Conservation (phyloP, 331 rosid genomes). For the Phaseolus coccineus region DNA sequence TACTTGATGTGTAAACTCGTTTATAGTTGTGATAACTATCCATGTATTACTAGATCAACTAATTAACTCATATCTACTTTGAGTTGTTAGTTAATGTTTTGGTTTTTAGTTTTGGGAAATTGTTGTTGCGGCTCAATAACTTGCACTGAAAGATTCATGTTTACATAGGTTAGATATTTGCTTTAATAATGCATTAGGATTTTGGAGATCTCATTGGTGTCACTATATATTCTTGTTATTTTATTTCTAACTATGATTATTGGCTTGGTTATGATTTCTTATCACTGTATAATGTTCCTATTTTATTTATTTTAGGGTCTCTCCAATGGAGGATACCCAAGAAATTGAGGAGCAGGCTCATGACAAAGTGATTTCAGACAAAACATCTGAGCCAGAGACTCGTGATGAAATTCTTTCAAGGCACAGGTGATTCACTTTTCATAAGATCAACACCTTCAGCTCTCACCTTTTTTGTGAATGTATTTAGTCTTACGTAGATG, state of each 20-base stretch:
- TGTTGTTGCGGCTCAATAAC: neutral
- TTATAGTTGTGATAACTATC: neutral
- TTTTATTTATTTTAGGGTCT: slow-evolving; percentile 47
- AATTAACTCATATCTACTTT: neutral
- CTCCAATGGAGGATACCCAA: slow-evolving; percentile 68
- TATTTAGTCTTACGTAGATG: slow-evolving; percentile 5
- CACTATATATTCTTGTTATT: neutral
- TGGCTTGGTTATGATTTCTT: slow-evolving; percentile 6
- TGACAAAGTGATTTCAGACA: slow-evolving; percentile 61
- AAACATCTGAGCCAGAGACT: slow-evolving; percentile 59
- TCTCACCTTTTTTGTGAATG: slow-evolving; percentile 18
- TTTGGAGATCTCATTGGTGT: neutral
- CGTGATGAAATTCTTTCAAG: slow-evolving; percentile 83
- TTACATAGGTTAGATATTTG: neutral
- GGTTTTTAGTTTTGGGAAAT: slow-evolving; percentile 10
- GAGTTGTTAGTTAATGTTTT: neutral
- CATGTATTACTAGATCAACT: neutral
- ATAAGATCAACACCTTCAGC: neutral
- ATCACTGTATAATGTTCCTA: neutral
- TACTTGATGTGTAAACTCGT: neutral
- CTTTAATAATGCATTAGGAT: neutral
- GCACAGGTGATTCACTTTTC: slow-evolving; percentile 66
- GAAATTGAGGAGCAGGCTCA: slow-evolving; percentile 52
- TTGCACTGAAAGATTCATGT: neutral
- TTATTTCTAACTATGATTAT: neutral